Base-by-base conservation (phyloP, 2,329 filamentous ascomycete species). In the Rhytidhysteron rufulum region DNA sequence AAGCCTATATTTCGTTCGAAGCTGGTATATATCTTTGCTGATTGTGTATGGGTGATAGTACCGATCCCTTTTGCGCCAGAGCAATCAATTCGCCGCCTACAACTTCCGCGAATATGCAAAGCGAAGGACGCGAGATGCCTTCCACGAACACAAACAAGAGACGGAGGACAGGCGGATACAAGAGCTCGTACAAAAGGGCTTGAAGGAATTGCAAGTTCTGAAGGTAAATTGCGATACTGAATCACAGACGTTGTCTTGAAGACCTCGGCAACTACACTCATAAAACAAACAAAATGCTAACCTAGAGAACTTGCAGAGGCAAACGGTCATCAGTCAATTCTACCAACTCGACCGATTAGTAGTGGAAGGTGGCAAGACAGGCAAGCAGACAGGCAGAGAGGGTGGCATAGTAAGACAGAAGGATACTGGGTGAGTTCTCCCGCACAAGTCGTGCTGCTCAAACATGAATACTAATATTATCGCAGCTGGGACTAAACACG, bases 101-200 rank as follows among this genome's bases (percentile, higher is more conserved):
- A 98, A 97, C 72, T 98, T 96, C 77, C 82, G 93, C 70, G 91
- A 96, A 67, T 98, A 98, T 69, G 90, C 93, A 39, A 86, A 83
- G 69, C 84, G 93, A 62, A 81, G 91, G 67, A 95, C 93, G 63
- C 80, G 79, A 64, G 93, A 97, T 73, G 84, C 88, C 4, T 98
- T 97, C 68, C 80, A 85, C 56, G 88, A 95, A 65, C 78, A 94
- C 67, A 78, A 80, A 66, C 63, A 68, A 41, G 84, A 88, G 57
- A 71, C 79, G 33, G 93, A 96, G 60, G 76, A 80, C 50, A 76
- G 88, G 48, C 75, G 77, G 69, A 76, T 95, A 65, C 89, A 97
- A 68, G 89, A 95, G 67, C 71, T 96, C 56, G 78, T 97, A 54
- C 88, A 96, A 68, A 85, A 87, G 59, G 93, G 90, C 0, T 63